A percentile compares a stretch with the other conserved stretches of the same genome.
phyloP scores from a whole-genome alignment of 225 moss, liverwort and hornwort species.

The Pseudisothecium myosuroides region DNA sequence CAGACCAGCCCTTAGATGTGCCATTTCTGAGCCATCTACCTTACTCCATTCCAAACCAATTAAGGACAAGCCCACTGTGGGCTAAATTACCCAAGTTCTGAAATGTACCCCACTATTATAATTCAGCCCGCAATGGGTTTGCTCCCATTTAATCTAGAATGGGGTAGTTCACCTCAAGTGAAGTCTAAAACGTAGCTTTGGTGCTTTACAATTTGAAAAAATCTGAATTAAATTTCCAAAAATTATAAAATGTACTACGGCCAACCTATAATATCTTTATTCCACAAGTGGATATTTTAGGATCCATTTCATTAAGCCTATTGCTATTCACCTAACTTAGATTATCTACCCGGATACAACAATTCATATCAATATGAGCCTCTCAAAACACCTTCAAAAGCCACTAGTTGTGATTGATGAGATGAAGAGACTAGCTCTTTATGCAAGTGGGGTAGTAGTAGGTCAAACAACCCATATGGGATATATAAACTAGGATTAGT shows the following conservation, averaged over 20 bases:
- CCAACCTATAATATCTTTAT: neutral
- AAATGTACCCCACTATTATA: too few species aligned
- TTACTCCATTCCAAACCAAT: too few species aligned
- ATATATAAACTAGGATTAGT: neutral
- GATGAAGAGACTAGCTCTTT: neutral
- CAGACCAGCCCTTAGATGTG: too few species aligned
- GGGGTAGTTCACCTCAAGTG: too few species aligned
- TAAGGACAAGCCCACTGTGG: too few species aligned
- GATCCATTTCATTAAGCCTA: neutral
- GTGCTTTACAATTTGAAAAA: neutral
- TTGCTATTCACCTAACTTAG: neutral
- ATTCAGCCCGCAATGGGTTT: too few species aligned
- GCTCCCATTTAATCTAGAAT: too few species aligned
- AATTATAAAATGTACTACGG: neutral
- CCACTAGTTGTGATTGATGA: fast-evolving
- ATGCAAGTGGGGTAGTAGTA: neutral
- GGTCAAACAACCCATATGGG: neutral
- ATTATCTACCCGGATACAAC: neutral
- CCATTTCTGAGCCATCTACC: too few species aligned
- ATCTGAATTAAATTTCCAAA: fast-evolving
- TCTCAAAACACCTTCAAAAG: neutral
- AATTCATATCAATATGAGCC: neutral
- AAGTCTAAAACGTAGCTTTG: neutral
- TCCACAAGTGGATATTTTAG: neutral
- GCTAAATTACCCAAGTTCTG: too few species aligned